These are phyloP conservation scores for Apiospora pterosperma DNA, from an alignment of 2,329 filamentous ascomycete species.

Conservation along the genomic window DNA sequence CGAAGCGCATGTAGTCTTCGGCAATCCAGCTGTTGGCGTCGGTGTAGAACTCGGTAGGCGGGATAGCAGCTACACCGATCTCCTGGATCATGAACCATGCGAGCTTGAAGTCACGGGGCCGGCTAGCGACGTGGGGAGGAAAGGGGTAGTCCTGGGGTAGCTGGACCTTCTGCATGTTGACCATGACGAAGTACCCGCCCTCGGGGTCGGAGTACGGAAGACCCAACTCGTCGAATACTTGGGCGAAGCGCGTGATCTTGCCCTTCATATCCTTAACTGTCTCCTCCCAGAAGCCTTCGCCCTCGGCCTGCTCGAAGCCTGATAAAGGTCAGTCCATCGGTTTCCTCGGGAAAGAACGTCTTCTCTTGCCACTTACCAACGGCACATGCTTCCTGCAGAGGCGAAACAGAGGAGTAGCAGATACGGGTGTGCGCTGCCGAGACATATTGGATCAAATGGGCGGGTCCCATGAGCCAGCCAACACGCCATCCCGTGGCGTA, in stretches of 20 bases:
- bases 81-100: conserved; percentile 97
- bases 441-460: conserved; percentile 86
- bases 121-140: conserved; percentile 79
- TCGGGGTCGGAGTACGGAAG: conserved; percentile 88
- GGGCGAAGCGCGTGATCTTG: conserved; percentile 85
- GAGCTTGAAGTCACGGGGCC: conserved; percentile 91
- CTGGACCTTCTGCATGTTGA: conserved; percentile 85
- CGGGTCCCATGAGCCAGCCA: conserved; percentile 86
- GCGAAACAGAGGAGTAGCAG: conserved; percentile 91
- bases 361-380: conserved; percentile 49
- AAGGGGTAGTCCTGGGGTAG: conserved; percentile 83
- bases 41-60: conserved; percentile 96
- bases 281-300: conserved; percentile 81
- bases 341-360: too few relatives aligned
- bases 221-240: conserved; percentile 71
- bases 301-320: conserved; percentile 84
- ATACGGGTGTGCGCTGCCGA: conserved; percentile 92
- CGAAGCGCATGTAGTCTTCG: conserved; percentile 91
- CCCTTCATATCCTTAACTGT: conserved; percentile 82
- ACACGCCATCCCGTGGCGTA: conserved; percentile 98
- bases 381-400: conserved; percentile 89
- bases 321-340: background rate
- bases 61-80: conserved; percentile 91
- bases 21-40: conserved; percentile 77
- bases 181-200: conserved; percentile 95